Base-by-base conservation (phyloP, 140 eudicot species). In the Stevia rebaudiana region DNA sequence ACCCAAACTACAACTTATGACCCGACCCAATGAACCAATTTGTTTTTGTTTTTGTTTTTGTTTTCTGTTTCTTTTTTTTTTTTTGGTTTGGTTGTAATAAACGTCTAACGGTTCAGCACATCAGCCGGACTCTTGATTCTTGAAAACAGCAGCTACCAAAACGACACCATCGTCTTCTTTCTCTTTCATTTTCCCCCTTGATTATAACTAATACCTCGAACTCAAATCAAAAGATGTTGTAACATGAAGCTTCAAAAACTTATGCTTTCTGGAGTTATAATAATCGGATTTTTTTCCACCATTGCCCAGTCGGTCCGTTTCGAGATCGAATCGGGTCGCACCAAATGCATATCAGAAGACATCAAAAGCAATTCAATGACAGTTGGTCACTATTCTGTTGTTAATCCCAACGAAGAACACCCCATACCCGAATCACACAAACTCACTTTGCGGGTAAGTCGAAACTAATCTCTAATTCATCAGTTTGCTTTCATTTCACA, bases 321-420 rank as follows among this genome's bases (percentile, higher is more conserved):
- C 74, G 89, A 86, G 31, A 83, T 82, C 11, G 75, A 80, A 54
- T 82, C 86, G 5, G 87, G 90, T 11, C 80, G 53, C 41, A 78
- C 83, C 19, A 86, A 83, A 77, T 86, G 95, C 76, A 86, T 86
- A 35, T 47, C 87, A 44, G 95, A 86, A 75, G 90, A 86, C 30
- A 86, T 86, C 52, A 86, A 75, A 74, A 61, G 54, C 75, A 78
- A 83, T 70, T 80, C 90, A 4, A 86, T 86, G 90, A 69, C 95
- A 3, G 87, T 83, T 30, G 95, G 84, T n/a, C 86, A 73, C 56
- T 86, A 86, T 53, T 67, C 55, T 8, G 72, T 82, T 18, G 79
- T 82, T 59, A 83, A 86, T 63, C 85, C 87, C 55, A 48, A 57
- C 41, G 86, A 85, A 71, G 70, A 61, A 41, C 68, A 67, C 0